These are phyloP conservation scores for Verbena officinalis DNA, from an alignment of 257 asterid species.

Conservation along the genomic window DNA sequence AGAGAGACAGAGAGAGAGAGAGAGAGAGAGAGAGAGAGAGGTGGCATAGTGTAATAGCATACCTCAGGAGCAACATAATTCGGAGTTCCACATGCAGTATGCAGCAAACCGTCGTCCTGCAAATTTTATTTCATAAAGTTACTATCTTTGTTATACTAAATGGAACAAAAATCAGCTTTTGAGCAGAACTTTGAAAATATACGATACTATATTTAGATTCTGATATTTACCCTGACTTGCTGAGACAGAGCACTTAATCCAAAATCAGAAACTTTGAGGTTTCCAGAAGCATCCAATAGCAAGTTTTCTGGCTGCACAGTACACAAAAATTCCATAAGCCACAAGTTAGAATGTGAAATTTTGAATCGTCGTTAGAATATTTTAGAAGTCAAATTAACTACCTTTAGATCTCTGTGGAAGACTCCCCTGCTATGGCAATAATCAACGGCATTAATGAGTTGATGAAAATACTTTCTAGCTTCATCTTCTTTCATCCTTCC, in stretches of 20 bases:
- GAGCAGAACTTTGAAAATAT: constrained; percentile 3
- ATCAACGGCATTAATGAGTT: constrained; percentile 88
- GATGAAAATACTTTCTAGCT: constrained; percentile 91
- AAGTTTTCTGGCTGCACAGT: constrained; percentile 81
- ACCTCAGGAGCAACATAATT: constrained; percentile 99
- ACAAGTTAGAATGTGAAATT: neutral
- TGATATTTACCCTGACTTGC: constrained; percentile 81
- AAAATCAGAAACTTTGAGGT: constrained; percentile 92
- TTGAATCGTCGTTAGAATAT: neutral
- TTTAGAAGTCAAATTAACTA: constrained; percentile 19
- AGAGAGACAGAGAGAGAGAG: too few species aligned
- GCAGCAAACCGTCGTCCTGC: constrained; percentile 95
- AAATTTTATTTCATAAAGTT: constrained; percentile 27
- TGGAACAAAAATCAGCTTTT: neutral
- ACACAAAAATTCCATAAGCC: constrained; percentile 12
- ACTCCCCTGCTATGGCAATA: constrained; percentile 98
- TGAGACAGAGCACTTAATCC: constrained; percentile 97
- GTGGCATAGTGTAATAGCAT: constrained; percentile 13
- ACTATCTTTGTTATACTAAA: neutral
- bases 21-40: neutral
- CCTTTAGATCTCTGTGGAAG: constrained; percentile 94
- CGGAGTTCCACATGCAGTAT: constrained; percentile 97
- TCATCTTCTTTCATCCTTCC: constrained; percentile 90
- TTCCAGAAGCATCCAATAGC: constrained; percentile 77
- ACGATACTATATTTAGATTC: neutral